phyloP scores from a whole-genome alignment of 371 early-diverging fungal species.

The Syncephalis fuscata region DNA sequence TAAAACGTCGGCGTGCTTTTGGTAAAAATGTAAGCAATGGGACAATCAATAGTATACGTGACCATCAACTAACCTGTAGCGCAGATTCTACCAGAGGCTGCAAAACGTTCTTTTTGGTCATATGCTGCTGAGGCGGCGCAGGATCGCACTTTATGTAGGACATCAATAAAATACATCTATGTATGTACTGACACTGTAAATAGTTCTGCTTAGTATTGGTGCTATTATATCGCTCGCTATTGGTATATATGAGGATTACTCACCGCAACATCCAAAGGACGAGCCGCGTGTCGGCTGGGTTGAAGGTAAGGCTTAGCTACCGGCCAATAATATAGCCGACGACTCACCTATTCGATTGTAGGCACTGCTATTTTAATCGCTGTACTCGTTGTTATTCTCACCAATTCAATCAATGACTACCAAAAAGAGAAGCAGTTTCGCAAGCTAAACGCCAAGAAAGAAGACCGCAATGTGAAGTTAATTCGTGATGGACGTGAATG shows the following conservation, averaged over 20 bases:
- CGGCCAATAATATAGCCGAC: slow-evolving; percentile 1
- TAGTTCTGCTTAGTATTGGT: slow-evolving; percentile 51
- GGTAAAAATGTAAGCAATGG: slow-evolving; percentile 32
- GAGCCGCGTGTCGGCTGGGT: slow-evolving; percentile 45
- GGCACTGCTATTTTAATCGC: slow-evolving; percentile 69
- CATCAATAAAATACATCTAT: slow-evolving; percentile 50
- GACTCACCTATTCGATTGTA: slow-evolving; percentile 28
- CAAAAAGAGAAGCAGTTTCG: slow-evolving; percentile 80
- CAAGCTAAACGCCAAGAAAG: slow-evolving; percentile 62
- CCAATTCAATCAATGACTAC: slow-evolving; percentile 66
- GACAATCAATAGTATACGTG: not conserved
- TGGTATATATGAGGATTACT: slow-evolving; percentile 68
- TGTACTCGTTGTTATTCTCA: slow-evolving; percentile 60
- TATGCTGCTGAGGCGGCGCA: slow-evolving; percentile 49
- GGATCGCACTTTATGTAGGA: slow-evolving; percentile 42
- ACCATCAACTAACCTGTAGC: not conserved
- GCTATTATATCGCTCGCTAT: slow-evolving; percentile 69
- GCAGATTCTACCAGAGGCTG: slow-evolving; percentile 42
- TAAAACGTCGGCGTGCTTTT: slow-evolving; percentile 30
- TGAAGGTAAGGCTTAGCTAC: slow-evolving; percentile 25
- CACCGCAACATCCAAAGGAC: slow-evolving; percentile 19
- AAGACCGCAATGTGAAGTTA: slow-evolving; percentile 56
- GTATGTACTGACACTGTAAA: slow-evolving; percentile 71
- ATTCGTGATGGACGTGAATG: slow-evolving; percentile 55
- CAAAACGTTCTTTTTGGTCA: slow-evolving; percentile 32